Evolutionary conservation across 2,329 filamentous ascomycete genomes (phyloP), one percentile per base, ranked within the genome.

Genomic region (Aspergillus aculeatinus): DNA sequence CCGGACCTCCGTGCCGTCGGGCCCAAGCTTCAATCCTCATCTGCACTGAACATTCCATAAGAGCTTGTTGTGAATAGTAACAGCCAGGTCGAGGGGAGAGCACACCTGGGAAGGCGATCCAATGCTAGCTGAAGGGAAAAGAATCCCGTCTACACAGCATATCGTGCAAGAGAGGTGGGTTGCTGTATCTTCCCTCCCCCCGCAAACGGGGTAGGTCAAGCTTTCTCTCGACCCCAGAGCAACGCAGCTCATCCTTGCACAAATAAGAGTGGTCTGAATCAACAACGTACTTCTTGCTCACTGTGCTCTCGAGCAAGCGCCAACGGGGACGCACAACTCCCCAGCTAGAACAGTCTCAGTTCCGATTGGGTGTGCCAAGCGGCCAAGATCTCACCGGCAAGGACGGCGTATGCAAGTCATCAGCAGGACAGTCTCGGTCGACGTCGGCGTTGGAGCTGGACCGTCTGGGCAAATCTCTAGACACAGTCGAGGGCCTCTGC

Each of bases 371-470:
- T 11, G 16, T 5, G 49, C 49, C 54, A 57, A 53, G 54, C 54
- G 44, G 29, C 48, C 44, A 57, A 52, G 31, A 27, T 44, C 33
- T 57, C 55, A 48, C 55, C 31, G 55, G 48, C 55, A 56, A 51
- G 57, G 52, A 52, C 23, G 49, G 51, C 33, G 56, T 42, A 61
- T 61, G 60, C 60, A 59, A 57, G 60, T 61, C 60, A 61, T 61
- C 60, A 61, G 56, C 56, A 49, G 59, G 58, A 42, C 54, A 60
- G n/a, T 23, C 47, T 42, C 39, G 16, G 14, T 39, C 4, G 39
- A n/a, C 16, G 39, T 42, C 39, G 39, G 33, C 39, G 6, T n/a
- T 42, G 39, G 39, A 42, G 39, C 39, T 42, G 39, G 39, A 42
- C 39, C 39, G 39, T n/a, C 39, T 42, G 39, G 39, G 39, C 33